phyloP scores from a whole-genome alignment of 192 early-diverging fungal species.

The Diversispora eburnea region DNA sequence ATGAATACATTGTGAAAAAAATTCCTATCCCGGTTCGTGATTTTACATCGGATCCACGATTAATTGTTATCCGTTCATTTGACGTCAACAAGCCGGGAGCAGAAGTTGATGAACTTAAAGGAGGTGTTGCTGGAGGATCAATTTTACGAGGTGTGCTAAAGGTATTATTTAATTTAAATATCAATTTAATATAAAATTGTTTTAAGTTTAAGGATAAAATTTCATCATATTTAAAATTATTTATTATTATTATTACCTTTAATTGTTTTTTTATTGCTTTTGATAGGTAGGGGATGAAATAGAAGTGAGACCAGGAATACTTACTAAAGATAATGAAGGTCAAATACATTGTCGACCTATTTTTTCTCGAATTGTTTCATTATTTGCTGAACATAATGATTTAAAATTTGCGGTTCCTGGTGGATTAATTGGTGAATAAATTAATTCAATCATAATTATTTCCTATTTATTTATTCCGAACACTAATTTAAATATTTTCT shows the following conservation, averaged over 20 bases:
- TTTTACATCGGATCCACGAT: conserved; percentile 83
- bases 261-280: background rate
- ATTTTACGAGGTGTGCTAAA: conserved; percentile 88
- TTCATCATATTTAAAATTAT: background rate
- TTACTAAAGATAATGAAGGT: conserved; percentile 82
- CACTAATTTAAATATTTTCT: background rate
- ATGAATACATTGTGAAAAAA: conserved; percentile 95
- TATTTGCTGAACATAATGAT: conserved; percentile 85
- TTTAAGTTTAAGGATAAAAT: background rate
- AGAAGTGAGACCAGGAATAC: conserved; percentile 93
- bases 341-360: conserved; percentile 81
- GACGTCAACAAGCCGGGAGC: conserved; percentile 99
- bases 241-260: conserved; percentile 10
- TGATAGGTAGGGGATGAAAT: conserved; percentile 87
- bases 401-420: conserved; percentile 99
- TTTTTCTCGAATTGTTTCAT: conserved; percentile 81
- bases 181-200: background rate
- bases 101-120: conserved; percentile 87
- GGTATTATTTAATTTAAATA: conserved; percentile 32
- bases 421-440: conserved; percentile 79
- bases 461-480: background rate
- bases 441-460: background rate
- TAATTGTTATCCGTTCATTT: conserved; percentile 98
- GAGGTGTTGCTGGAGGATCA: conserved; percentile 97
- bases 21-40: conserved; percentile 94